Evolutionary conservation across 768 basidiomycete species (phyloP).

Genomic region (Lactarius hengduanensis): DNA sequence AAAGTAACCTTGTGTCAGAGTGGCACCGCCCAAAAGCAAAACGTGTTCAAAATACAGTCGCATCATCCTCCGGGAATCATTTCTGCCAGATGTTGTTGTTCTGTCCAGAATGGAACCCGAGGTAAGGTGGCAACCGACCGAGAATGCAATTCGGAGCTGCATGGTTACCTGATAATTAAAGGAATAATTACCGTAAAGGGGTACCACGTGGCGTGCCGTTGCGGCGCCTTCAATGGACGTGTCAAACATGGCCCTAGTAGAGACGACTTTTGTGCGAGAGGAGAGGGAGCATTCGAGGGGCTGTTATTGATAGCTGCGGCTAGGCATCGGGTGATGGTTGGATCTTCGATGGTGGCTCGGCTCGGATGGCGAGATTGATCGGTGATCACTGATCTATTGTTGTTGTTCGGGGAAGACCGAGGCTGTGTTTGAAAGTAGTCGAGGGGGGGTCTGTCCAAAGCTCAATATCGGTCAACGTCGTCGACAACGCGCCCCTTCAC

Average conservation of each 20-base stretch:
- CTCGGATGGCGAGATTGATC: not conserved
- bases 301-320: not conserved
- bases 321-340: not conserved
- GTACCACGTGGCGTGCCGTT: not conserved
- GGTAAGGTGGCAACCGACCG: not conserved
- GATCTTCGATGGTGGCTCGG: not conserved
- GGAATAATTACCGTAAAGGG: not conserved
- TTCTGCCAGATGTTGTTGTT: not conserved
- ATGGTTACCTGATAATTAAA: conserved; percentile 1
- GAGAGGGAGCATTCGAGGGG: no score
- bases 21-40: not conserved
- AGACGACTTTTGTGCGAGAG: not conserved
- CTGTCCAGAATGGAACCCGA: not conserved
- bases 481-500: conserved; percentile 6
- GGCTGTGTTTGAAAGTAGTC: not conserved
- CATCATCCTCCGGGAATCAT: not conserved
- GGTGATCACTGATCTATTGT: not conserved
- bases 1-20: not conserved
- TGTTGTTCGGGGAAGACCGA: not conserved
- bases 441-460: not conserved
- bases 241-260: not conserved
- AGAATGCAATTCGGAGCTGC: not conserved
- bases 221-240: not conserved
- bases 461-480: not conserved
- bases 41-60: not conserved